Evolutionary conservation across 345 rosid genomes (phyloP).

Genomic region (Firmiana major): DNA sequence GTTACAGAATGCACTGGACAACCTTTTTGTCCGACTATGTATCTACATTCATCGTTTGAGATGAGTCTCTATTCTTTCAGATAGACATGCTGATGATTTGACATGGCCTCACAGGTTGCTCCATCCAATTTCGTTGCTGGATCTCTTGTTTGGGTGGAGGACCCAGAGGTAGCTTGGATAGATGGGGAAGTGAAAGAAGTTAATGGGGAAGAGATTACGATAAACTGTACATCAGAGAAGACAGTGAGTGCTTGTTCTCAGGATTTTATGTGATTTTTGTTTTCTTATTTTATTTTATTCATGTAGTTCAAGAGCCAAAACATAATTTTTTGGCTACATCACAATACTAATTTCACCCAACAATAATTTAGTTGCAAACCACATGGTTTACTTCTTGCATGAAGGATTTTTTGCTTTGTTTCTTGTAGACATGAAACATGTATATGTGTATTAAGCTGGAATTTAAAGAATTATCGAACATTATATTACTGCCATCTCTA

Average conservation of each 20-base stretch:
- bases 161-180: conserved; percentile 75
- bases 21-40: background rate
- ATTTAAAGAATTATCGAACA: background rate
- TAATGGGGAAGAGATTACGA: conserved; percentile 50
- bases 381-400: background rate
- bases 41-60: conserved; percentile 6
- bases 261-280: background rate
- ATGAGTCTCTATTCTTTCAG: background rate
- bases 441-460: background rate
- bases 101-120: conserved; percentile 46
- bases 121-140: conserved; percentile 51
- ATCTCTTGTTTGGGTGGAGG: conserved; percentile 86
- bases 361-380: background rate
- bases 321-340: background rate
- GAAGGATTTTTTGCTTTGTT: background rate
- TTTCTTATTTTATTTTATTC: background rate
- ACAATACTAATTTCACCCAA: background rate
- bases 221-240: conserved; percentile 60
- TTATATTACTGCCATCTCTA: background rate
- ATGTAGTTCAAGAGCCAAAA: background rate
- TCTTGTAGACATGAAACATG: background rate
- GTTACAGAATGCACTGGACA: background rate
- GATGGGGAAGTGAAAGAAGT: conserved; percentile 80
- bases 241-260: conserved; percentile 41
- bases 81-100: conserved; percentile 12